Conservation (phyloP, 805 yeast species). For the Candida glaebosa region DNA sequence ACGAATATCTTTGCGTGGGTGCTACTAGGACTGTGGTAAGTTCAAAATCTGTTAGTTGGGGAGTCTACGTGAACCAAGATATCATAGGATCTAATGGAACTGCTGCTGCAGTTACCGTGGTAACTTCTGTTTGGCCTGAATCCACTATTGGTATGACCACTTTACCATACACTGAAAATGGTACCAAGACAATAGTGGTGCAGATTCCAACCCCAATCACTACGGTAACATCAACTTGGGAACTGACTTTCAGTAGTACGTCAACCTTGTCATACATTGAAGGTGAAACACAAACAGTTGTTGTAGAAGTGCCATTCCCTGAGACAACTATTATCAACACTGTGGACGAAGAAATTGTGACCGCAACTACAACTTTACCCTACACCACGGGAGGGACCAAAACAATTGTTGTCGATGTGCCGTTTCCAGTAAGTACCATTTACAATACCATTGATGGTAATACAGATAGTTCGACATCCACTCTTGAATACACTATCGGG, state of each 20-base stretch:
- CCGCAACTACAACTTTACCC: constrained; percentile 11
- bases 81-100: constrained; percentile 8
- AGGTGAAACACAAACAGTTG: constrained; percentile 10
- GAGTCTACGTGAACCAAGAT: not conserved
- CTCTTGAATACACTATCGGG: too few species aligned
- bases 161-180: constrained; percentile 8
- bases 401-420: too few species aligned
- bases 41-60: not conserved
- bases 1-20: not conserved
- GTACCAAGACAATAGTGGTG: constrained; percentile 12
- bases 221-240: constrained; percentile 6
- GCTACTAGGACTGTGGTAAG: not conserved
- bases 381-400: not conserved
- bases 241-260: constrained; percentile 5
- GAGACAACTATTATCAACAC: constrained; percentile 5
- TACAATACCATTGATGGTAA: too few species aligned
- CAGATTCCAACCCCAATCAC: constrained; percentile 10
- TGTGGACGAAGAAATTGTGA: constrained; percentile 5
- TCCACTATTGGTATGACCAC: constrained; percentile 3
- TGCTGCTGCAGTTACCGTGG: constrained; percentile 6
- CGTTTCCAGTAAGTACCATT: too few species aligned
- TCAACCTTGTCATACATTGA: constrained; percentile 8
- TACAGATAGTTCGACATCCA: too few species aligned
- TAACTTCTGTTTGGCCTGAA: constrained; percentile 5
- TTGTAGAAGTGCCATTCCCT: constrained; percentile 9